A percentile compares a stretch with the other conserved stretches of the same genome.
These are phyloP conservation scores for Cryptococcus sp. DNA, from an alignment of 1,284 basidiomycete genomes.

Conservation along the genomic window DNA sequence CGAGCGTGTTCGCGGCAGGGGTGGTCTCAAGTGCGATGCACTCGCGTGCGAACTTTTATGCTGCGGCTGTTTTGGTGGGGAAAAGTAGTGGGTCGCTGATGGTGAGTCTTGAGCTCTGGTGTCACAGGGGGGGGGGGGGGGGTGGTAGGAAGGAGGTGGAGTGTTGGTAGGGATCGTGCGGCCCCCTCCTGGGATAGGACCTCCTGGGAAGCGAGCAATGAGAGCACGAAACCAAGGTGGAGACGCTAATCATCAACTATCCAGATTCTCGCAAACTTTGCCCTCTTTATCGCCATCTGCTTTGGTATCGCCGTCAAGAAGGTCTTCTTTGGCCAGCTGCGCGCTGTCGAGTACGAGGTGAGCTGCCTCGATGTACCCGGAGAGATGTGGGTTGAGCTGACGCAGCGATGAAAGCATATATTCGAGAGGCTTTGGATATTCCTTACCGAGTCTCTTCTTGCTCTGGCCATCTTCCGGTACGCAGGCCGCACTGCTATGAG, in stretches of 20 bases:
- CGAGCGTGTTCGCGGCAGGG: slow-evolving; percentile 65
- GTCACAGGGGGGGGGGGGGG: neutral
- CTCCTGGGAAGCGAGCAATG: neutral
- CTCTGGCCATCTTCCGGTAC: slow-evolving; percentile 87
- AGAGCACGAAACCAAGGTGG: neutral
- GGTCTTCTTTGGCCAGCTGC: slow-evolving; percentile 86
- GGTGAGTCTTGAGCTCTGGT: slow-evolving; percentile 56
- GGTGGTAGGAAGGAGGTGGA: neutral
- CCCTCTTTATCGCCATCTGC: slow-evolving; percentile 70
- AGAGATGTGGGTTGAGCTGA: neutral
- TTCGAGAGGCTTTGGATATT: slow-evolving; percentile 98
- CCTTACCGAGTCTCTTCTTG: slow-evolving; percentile 89
- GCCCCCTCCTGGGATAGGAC: neutral
- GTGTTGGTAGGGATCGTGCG: neutral
- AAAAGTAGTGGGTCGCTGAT: slow-evolving; percentile 84
- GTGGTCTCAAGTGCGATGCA: slow-evolving; percentile 75
- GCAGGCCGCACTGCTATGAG: neutral
- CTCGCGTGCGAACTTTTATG: slow-evolving; percentile 88
- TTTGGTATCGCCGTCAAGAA: slow-evolving; percentile 74
- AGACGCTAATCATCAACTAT: too few relatives aligned
- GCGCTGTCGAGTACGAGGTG: slow-evolving; percentile 89
- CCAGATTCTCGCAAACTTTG: slow-evolving; percentile 93
- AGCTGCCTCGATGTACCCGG: slow-evolving; percentile 26
- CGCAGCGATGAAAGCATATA: slow-evolving; percentile 63
- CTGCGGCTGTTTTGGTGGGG: slow-evolving; percentile 86